Conservation (phyloP, 2,329 filamentous ascomycete species). For the Coniochaeta ligniaria region DNA sequence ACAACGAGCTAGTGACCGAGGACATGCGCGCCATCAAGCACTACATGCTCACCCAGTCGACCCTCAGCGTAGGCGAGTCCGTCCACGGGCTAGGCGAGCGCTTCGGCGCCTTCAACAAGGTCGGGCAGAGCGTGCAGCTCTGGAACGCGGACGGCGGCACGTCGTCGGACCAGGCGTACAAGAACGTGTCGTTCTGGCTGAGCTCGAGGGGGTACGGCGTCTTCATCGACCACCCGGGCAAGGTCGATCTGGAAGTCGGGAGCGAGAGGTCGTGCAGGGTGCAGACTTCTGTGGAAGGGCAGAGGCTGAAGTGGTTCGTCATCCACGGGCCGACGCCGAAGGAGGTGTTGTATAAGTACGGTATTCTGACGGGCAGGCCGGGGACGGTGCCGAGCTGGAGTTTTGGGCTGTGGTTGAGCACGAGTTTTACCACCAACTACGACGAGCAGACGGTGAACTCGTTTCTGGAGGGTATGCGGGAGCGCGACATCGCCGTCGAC, state of each 20-base stretch:
- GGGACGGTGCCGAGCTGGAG: constrained; percentile 64
- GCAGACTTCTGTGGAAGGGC: constrained; percentile 61
- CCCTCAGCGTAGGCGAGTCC: constrained; percentile 52
- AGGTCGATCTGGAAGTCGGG: constrained; percentile 65
- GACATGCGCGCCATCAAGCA: constrained; percentile 46
- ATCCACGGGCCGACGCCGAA: constrained; percentile 67
- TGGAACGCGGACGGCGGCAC: constrained; percentile 61
- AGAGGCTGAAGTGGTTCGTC: constrained; percentile 66
- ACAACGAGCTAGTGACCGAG: constrained; percentile 42
- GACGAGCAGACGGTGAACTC: constrained; percentile 60
- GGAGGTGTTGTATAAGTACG: constrained; percentile 62
- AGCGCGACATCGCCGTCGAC: constrained; percentile 57
- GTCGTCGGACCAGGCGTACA: constrained; percentile 63
- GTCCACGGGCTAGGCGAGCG: constrained; percentile 70
- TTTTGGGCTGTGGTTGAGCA: constrained; percentile 70
- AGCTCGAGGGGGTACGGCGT: constrained; percentile 69
- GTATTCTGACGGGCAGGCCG: constrained; percentile 58
- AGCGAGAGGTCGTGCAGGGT: constrained; percentile 66
- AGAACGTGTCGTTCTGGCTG: constrained; percentile 64
- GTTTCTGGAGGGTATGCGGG: constrained; percentile 63
- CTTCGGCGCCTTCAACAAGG: constrained; percentile 70
- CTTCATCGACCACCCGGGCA: constrained; percentile 65
- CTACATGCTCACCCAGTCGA: constrained; percentile 51
- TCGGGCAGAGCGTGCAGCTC: constrained; percentile 62
- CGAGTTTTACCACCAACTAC: constrained; percentile 68